These are phyloP conservation scores for Alternaria longipes DNA, from an alignment of 2,329 filamentous ascomycete species.

Conservation along the genomic window DNA sequence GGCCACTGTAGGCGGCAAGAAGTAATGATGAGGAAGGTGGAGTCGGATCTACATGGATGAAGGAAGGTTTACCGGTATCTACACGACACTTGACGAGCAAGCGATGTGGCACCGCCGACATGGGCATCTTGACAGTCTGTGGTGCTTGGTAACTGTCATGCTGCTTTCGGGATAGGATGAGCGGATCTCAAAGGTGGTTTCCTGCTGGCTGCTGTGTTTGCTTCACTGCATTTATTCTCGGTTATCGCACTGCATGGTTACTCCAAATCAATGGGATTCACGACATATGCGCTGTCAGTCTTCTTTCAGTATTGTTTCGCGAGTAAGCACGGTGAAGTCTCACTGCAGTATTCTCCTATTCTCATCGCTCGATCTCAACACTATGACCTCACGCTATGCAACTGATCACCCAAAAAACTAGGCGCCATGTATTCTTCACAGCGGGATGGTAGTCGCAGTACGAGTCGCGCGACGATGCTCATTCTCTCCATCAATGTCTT, in stretches of 20 bases:
- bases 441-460: background rate
- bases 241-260: conserved; percentile 6
- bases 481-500: background rate
- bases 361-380: background rate
- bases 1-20: conserved; percentile 28
- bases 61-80: conserved; percentile 14
- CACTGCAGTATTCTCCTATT: background rate
- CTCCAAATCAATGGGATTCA: background rate
- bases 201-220: background rate
- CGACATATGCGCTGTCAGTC: conserved; percentile 13
- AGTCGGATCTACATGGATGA: conserved; percentile 4
- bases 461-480: background rate
- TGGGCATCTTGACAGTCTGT: background rate
- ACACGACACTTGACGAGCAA: conserved; percentile 20
- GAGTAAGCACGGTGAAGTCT: conserved; percentile 1
- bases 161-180: background rate
- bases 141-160: background rate
- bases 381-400: background rate
- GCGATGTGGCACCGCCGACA: conserved; percentile 18
- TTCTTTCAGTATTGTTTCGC: background rate
- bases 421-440: background rate
- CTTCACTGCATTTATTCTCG: background rate
- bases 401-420: background rate
- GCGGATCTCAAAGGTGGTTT: background rate
- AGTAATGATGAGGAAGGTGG: conserved; percentile 5